Conservation (phyloP, 805 yeast genomes). For the Lipomyces sp. region DNA sequence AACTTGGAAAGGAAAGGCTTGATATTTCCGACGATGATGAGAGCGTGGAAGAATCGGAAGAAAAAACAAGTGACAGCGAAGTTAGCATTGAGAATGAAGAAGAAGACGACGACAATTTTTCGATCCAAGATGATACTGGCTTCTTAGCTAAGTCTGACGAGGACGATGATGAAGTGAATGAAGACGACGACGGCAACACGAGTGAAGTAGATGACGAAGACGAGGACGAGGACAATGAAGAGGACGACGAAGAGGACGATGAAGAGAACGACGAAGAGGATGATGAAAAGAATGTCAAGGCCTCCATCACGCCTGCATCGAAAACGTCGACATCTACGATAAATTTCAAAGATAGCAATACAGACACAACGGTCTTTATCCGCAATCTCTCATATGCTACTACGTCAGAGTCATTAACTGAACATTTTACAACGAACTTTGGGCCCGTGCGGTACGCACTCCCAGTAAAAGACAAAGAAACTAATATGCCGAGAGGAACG, state of each 20-base stretch:
- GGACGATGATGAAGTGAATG: conserved; percentile 16
- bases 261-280: conserved; percentile 32
- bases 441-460: conserved; percentile 91
- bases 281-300: conserved; percentile 29
- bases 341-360: conserved; percentile 15
- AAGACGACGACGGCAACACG: conserved; percentile 2
- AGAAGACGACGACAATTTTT: conserved; percentile 37
- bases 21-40: conserved; percentile 48
- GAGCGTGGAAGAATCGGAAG: conserved; percentile 45
- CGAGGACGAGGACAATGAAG: conserved; percentile 33
- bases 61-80: conserved; percentile 44
- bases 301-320: not conserved
- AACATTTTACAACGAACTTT: conserved; percentile 73
- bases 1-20: conserved; percentile 49
- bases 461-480: conserved; percentile 84
- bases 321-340: conserved; percentile 28
- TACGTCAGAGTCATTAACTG: conserved; percentile 72
- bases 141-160: conserved; percentile 43
- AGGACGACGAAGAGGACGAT: conserved; percentile 38
- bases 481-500: conserved; percentile 89
- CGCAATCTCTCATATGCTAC: conserved; percentile 96
- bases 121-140: conserved; percentile 41
- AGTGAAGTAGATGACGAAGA: conserved; percentile 19
- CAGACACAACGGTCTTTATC: conserved; percentile 72
- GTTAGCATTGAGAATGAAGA: conserved; percentile 44